Base-by-base conservation (phyloP, 2,329 filamentous ascomycete genomes). In the Sordariomycetes sp. region DNA sequence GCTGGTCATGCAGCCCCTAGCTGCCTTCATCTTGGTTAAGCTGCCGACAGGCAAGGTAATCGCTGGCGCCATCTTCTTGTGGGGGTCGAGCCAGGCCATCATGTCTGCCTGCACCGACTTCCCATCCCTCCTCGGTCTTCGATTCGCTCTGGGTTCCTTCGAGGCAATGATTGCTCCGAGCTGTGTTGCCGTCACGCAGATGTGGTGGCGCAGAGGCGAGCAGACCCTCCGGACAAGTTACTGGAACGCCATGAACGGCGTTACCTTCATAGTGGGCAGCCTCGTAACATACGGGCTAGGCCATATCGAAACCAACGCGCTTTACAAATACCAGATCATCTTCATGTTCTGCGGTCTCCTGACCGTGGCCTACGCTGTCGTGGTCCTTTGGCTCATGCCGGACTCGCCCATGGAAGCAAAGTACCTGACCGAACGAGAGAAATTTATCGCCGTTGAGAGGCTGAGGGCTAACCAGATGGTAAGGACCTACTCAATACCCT, bases 361-460 rank as follows among this genome's bases (percentile, higher is more conserved):
- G 46, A 65, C 67, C 0, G 63, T 73, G 14, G 65, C 68, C 16
- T 55, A 70, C 21, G 53, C 53, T 1, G 32, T 60, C 0, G 46
- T 68, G 10, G 66, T 81, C 5, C 62, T 73, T 55, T 62, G 39
- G 14, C 35, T 70, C 33, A 75, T 82, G 63, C 79, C 79, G 0
- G 78, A 82, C 43, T 77, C 73, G 0, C 77, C 78, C 0, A 67
- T 77, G 46, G 64, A 71, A 16, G 66, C 74, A 2, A 71, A 66
- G 15, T 79, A 77, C 32, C 58, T 80, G 3, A 61, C 55, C 0
- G 62, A 68, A 4, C 58, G 70, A 11, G 75, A 80, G 30, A 76
- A 71, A 36, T 45, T 75, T 0, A 54, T 78, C 8, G 73, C 75
- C 0, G 64, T 79, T 9, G 74, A 79, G 45, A 59, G 74, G 30